Conservation (phyloP, 2,329 filamentous ascomycete species). For the Byssochlamys sp. region DNA sequence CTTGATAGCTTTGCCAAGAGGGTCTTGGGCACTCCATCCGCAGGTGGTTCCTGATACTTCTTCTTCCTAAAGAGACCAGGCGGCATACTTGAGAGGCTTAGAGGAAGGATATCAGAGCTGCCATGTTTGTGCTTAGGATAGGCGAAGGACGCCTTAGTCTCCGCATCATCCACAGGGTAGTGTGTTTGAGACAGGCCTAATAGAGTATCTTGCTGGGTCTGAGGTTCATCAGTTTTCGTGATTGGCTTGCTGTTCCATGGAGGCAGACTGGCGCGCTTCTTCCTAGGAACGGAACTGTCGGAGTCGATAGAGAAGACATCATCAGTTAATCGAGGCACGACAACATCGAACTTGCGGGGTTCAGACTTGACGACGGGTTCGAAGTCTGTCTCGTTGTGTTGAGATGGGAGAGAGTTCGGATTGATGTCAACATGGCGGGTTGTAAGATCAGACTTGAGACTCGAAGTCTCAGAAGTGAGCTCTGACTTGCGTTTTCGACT, state of each 20-base stretch:
- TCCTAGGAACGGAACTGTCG: not conserved
- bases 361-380: not conserved
- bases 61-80: conserved; percentile 2
- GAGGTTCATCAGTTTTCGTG: not conserved
- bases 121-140: conserved; percentile 11
- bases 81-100: not conserved
- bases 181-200: conserved; percentile 13
- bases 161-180: conserved; percentile 15
- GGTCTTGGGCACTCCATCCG: conserved; percentile 2
- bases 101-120: conserved; percentile 6
- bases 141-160: conserved; percentile 8
- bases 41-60: not conserved
- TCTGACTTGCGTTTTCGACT: not conserved
- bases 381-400: not conserved
- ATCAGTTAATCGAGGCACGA: not conserved
- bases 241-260: not conserved
- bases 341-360: not conserved
- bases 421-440: not conserved
- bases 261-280: not conserved
- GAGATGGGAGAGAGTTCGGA: not conserved
- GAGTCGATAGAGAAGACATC: not conserved
- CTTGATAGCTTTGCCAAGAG: conserved; percentile 16
- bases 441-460: not conserved
- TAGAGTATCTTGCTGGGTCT: not conserved
- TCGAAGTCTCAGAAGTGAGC: not conserved